Conservation (phyloP, 2,329 filamentous ascomycete genomes). For the Arthroderma uncinatum region DNA sequence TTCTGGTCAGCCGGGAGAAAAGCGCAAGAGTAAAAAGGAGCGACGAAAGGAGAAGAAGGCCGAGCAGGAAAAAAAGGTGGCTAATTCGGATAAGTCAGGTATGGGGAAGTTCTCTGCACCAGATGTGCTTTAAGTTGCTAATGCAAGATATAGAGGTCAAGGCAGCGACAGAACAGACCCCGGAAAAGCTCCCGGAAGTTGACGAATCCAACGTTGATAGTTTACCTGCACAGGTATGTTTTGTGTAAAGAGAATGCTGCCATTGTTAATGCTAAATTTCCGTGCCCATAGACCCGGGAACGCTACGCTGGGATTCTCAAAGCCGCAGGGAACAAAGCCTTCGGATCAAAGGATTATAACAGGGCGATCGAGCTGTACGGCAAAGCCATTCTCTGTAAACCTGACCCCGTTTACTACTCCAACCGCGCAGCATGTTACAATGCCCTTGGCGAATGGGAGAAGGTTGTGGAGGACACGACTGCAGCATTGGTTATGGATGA, state of each 20-base stretch:
- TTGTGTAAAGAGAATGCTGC: not conserved
- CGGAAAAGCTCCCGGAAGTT: constrained; percentile 59
- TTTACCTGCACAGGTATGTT: constrained; percentile 38
- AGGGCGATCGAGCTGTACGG: constrained; percentile 90
- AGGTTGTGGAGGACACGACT: constrained; percentile 93
- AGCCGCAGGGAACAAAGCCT: constrained; percentile 90
- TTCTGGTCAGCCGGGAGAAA: constrained; percentile 32
- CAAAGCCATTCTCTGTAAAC: constrained; percentile 91
- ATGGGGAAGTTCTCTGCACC: constrained; percentile 18
- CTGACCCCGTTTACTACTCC: constrained; percentile 96
- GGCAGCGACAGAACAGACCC: constrained; percentile 38
- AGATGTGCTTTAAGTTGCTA: constrained; percentile 14
- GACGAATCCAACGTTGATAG: constrained; percentile 39
- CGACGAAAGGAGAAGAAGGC: constrained; percentile 73
- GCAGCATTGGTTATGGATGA: constrained; percentile 87
- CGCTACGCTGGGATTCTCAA: constrained; percentile 86
- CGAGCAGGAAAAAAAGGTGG: constrained; percentile 39
- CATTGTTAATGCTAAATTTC: not conserved
- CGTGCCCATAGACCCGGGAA: constrained; percentile 56
- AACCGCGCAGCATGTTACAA: constrained; percentile 98
- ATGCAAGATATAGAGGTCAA: constrained; percentile 38
- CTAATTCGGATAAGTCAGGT: constrained; percentile 26
- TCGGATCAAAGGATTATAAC: constrained; percentile 86
- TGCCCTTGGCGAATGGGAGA: constrained; percentile 82
- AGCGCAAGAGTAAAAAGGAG: constrained; percentile 81